phyloP scores from a whole-genome alignment of 73 alveolate species.

The Tetrahymena thermophila region DNA sequence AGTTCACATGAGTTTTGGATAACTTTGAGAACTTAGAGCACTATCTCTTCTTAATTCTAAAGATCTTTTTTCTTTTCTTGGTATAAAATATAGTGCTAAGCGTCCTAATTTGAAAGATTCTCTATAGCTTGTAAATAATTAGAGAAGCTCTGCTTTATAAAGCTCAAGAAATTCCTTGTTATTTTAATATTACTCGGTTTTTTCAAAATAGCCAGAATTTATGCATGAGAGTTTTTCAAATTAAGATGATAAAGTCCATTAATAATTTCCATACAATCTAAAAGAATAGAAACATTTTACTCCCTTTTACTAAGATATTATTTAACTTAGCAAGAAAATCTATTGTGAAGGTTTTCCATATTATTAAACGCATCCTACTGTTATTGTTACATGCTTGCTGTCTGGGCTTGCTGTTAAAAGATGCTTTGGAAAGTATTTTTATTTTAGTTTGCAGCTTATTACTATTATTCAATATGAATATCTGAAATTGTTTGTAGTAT shows the following conservation, averaged over 20 bases:
- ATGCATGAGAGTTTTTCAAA: neutral
- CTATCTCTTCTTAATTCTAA: neutral
- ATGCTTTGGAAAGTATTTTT: neutral
- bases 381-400: neutral
- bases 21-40: neutral
- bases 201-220: neutral
- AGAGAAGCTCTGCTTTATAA: neutral
- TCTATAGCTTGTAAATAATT: neutral
- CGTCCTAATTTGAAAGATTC: neutral
- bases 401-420: neutral
- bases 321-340: neutral
- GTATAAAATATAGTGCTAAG: neutral
- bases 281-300: neutral
- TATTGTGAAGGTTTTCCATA: neutral
- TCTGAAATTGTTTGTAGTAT: neutral
- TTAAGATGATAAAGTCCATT: neutral
- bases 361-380: neutral
- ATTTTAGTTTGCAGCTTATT: neutral
- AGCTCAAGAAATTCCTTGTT: neutral
- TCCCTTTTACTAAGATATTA: neutral
- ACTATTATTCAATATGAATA: neutral
- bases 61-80: neutral
- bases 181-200: neutral
- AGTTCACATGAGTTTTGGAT: neutral
- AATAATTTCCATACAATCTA: neutral